Conservation (phyloP, 1,284 basidiomycete genomes). For the Garcileccinum viscosum region DNA sequence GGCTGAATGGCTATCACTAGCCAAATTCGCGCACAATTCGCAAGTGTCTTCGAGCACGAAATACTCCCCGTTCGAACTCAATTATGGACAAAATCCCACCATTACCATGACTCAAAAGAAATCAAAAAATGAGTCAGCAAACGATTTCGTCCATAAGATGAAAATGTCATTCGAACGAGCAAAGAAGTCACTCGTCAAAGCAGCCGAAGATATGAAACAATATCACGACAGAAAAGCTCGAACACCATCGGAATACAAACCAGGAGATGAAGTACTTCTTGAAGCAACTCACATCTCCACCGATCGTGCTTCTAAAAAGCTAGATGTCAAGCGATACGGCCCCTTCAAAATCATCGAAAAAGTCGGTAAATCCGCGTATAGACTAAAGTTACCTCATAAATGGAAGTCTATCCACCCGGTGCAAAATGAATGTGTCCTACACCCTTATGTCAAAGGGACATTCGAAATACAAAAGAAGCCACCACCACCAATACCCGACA, state of each 20-base stretch:
- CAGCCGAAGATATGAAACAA: background rate
- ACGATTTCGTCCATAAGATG: background rate
- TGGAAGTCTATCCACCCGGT: background rate
- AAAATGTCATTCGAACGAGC: no score
- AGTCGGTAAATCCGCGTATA: fast-evolving
- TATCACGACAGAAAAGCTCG: background rate
- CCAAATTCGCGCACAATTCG: background rate
- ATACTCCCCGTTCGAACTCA: background rate
- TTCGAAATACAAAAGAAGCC: background rate
- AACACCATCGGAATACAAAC: background rate
- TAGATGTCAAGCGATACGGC: background rate
- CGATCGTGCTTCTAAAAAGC: background rate
- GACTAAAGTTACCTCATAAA: background rate
- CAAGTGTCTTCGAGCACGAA: no score
- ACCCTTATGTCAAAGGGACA: background rate
- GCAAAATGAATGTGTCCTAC: background rate
- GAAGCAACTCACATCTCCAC: background rate
- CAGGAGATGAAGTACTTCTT: background rate
- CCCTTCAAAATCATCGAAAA: background rate
- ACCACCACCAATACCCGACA: background rate
- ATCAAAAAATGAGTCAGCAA: fast-evolving
- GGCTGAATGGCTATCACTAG: background rate
- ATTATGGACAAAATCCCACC: background rate
- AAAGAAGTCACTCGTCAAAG: background rate
- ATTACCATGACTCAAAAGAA: background rate